Base-by-base conservation (phyloP, 1,139 yeast genomes). In the Lodderomyces oxycetoniae region DNA sequence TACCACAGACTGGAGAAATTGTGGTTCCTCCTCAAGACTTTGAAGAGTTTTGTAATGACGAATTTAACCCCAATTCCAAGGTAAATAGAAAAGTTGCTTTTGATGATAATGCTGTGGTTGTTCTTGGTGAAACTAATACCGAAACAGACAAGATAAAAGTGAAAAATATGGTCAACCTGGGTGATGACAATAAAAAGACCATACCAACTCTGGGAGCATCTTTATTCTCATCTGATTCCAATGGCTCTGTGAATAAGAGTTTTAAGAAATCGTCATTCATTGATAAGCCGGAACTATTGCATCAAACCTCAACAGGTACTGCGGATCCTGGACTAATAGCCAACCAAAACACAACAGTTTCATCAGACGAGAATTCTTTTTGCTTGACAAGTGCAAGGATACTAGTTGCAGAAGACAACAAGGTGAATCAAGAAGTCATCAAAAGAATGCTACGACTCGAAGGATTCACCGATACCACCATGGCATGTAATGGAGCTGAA, bases 341-440 rank as follows among this genome's bases (percentile, higher is more conserved):
- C 23, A 28, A 25, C 13, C 49, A 49, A 19, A 50, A 48, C 28
- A 11, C 34, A 12, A 39, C 59, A 19, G 43, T 54, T 22, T 59
- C 55, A 27, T 55, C 55, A 21, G n/a, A n/a, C n/a, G n/a, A n/a
- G n/a, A n/a, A n/a, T n/a, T n/a, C n/a, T n/a, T n/a, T n/a, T n/a
- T n/a, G n/a, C n/a, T 37, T 74, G 17, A 46, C 59, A 2, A 63
- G 67, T 24, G 56, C 72, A 34, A 71, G 68, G 33, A 79, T 91
- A 13, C 66, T 91, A 38, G 89, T 91, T n/a, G 97, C 96, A 1
- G 98, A 91, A 51, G 98, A 91, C 53, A 91, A 91, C 48, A 63
- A 72, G 45, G 94, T 91, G 10, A 89, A 91, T 53, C 96, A 88
- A 55, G 94, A 87, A 54, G 95, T 91, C 22, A 83, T 88, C 47